These are phyloP conservation scores for Maudiozyma barnettii DNA, from an alignment of 805 yeast genomes.

Conservation along the genomic window DNA sequence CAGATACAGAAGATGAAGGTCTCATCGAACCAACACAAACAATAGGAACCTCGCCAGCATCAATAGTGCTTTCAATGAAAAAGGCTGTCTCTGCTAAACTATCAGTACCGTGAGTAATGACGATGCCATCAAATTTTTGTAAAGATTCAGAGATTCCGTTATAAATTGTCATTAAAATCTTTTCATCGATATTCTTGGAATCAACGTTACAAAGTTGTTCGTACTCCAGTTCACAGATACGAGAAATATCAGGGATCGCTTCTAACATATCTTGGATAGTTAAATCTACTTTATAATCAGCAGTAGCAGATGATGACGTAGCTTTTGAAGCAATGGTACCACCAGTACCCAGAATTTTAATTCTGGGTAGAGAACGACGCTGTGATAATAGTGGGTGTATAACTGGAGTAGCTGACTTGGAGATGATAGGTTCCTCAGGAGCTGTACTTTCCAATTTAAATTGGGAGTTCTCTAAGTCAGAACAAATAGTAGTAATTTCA, in stretches of 20 bases:
- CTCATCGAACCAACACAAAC: constrained; percentile 70
- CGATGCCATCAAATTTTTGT: constrained; percentile 45
- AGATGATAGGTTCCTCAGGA: neutral
- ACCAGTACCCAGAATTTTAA: constrained; percentile 48
- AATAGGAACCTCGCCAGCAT: constrained; percentile 43
- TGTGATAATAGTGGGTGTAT: neutral
- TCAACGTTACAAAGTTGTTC: constrained; percentile 57
- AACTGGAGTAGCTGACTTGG: neutral
- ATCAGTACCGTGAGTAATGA: constrained; percentile 65
- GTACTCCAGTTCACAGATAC: constrained; percentile 46
- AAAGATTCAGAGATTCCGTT: constrained; percentile 38
- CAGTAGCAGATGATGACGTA: constrained; percentile 37
- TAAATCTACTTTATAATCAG: constrained; percentile 45
- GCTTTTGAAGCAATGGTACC: constrained; percentile 54
- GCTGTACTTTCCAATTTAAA: constrained; percentile 17
- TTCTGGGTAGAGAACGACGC: constrained; percentile 23
- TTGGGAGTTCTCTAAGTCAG: constrained; percentile 25
- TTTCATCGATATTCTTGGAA: constrained; percentile 46
- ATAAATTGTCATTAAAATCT: constrained; percentile 38
- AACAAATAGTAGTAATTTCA: constrained; percentile 28
- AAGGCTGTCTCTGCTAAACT: constrained; percentile 61
- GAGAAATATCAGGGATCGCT: constrained; percentile 47
- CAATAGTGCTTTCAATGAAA: constrained; percentile 43
- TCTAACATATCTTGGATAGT: constrained; percentile 42
- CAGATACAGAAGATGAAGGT: constrained; percentile 59